Evolutionary conservation across 768 basidiomycete genomes (phyloP).

Genomic region (Guyanaporus albipodus): DNA sequence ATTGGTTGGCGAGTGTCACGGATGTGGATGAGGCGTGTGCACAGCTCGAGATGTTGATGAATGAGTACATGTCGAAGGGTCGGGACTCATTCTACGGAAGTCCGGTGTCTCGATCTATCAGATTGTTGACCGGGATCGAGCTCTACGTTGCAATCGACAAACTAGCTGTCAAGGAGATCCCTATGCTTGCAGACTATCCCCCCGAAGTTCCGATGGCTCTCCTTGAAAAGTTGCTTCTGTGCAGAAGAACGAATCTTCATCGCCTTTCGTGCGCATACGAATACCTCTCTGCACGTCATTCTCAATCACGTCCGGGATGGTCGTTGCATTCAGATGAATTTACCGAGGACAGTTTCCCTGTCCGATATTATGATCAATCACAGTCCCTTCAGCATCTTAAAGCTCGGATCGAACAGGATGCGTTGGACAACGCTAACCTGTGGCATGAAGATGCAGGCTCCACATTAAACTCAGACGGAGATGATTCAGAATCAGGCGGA

Average conservation of each 20-base stretch:
- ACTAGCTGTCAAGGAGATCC: conserved; percentile 28
- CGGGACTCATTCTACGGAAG: conserved; percentile 34
- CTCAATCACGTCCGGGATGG: conserved; percentile 2
- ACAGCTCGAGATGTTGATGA: conserved; percentile 24
- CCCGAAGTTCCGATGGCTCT: conserved; percentile 39
- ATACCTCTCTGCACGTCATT: conserved; percentile 32
- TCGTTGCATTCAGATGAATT: conserved; percentile 34
- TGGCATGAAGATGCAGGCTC: background rate
- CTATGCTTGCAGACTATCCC: conserved; percentile 40
- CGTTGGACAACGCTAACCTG: conserved; percentile 22
- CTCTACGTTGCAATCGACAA: conserved; percentile 47
- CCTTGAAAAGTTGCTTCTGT: conserved; percentile 41
- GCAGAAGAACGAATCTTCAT: conserved; percentile 23
- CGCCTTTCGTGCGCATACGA: conserved; percentile 24
- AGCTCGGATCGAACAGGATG: conserved; percentile 27
- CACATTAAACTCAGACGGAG: no score
- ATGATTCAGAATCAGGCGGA: background rate
- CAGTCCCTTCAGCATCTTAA: conserved; percentile 23
- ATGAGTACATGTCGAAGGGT: conserved; percentile 17
- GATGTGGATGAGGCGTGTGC: conserved; percentile 19
- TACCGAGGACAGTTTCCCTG: conserved; percentile 25
- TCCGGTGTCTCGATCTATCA: conserved; percentile 34
- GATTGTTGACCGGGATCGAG: conserved; percentile 42
- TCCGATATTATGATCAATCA: conserved; percentile 29
- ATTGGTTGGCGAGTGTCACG: conserved; percentile 28